A percentile compares a stretch with the other conserved stretches of the same genome.
Evolutionary conservation across 2,329 filamentous ascomycete genomes (phyloP).

Genomic region (Septoria petroselini): DNA sequence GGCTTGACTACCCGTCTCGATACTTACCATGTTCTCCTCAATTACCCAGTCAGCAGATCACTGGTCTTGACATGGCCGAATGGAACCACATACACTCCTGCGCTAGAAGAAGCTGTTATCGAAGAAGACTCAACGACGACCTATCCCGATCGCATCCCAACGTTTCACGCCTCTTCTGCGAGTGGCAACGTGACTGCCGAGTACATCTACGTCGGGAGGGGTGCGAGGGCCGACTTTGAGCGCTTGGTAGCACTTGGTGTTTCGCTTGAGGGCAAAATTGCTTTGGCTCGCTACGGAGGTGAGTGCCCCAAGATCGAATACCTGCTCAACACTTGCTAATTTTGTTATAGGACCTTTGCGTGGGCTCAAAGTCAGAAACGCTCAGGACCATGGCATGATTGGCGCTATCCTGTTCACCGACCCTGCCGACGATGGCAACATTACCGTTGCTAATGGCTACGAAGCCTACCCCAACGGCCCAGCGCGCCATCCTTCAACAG

Average conservation of each 20-base stretch:
- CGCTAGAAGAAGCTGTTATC: slow-evolving; percentile 30
- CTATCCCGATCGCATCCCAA: slow-evolving; percentile 33
- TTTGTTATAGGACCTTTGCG: neutral
- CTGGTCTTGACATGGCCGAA: slow-evolving; percentile 45
- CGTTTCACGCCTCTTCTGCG: slow-evolving; percentile 50
- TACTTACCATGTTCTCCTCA: slow-evolving; percentile 44
- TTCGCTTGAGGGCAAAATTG: slow-evolving; percentile 48
- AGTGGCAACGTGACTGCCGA: slow-evolving; percentile 48
- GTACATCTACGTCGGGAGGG: slow-evolving; percentile 36
- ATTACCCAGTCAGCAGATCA: slow-evolving; percentile 46
- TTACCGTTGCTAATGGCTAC: slow-evolving; percentile 42
- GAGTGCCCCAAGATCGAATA: neutral
- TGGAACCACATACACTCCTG: slow-evolving; percentile 69
- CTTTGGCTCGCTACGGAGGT: slow-evolving; percentile 42
- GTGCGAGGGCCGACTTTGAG: slow-evolving; percentile 47
- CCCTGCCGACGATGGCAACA: slow-evolving; percentile 15
- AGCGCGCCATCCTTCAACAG: slow-evolving; percentile 46
- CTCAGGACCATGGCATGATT: slow-evolving; percentile 12
- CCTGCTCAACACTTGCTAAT: neutral
- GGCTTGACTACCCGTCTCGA: slow-evolving; percentile 42
- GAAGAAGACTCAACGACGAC: slow-evolving; percentile 28
- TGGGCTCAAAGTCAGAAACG: slow-evolving; percentile 6
- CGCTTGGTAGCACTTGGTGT: slow-evolving; percentile 42
- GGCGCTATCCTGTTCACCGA: slow-evolving; percentile 1
- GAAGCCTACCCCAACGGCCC: slow-evolving; percentile 44